phyloP scores from a whole-genome alignment of 169 alveolate genomes.

The Theileria parva region DNA sequence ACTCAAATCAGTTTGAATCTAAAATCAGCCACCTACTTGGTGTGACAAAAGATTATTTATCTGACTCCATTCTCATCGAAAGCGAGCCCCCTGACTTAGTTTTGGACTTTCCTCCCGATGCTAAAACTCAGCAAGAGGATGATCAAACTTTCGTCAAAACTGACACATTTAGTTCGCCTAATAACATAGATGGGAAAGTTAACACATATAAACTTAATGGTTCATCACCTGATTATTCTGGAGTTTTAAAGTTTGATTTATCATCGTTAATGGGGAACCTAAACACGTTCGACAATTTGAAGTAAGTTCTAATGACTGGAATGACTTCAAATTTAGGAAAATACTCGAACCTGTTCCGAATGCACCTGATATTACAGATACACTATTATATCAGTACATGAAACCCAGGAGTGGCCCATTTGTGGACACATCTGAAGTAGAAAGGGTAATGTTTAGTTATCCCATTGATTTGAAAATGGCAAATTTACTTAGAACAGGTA shows the following conservation, averaged over 20 bases:
- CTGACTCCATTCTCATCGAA: neutral
- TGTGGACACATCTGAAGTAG: slow-evolving; percentile 30
- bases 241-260: slow-evolving; percentile 1
- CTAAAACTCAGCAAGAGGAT: neutral
- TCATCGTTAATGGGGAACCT: neutral
- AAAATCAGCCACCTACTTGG: slow-evolving; percentile 40
- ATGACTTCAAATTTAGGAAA: neutral
- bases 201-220: neutral
- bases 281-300: slow-evolving; percentile 6
- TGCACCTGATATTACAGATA: slow-evolving; percentile 19
- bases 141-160: neutral
- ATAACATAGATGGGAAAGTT: neutral
- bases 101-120: slow-evolving; percentile 2
- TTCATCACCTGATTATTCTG: neutral
- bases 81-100: neutral
- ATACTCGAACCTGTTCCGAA: neutral
- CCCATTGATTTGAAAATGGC: neutral
- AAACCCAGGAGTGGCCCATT: slow-evolving; percentile 19
- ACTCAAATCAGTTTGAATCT: slow-evolving; percentile 7
- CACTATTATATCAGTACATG: slow-evolving; percentile 42
- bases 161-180: neutral
- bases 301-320: neutral
- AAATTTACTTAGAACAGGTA: slow-evolving; percentile 8
- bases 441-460: slow-evolving; percentile 16
- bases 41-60: slow-evolving; percentile 15